Evolutionary conservation across 2,329 filamentous ascomycete species (phyloP).

Genomic region (Ascochyta koolunga): DNA sequence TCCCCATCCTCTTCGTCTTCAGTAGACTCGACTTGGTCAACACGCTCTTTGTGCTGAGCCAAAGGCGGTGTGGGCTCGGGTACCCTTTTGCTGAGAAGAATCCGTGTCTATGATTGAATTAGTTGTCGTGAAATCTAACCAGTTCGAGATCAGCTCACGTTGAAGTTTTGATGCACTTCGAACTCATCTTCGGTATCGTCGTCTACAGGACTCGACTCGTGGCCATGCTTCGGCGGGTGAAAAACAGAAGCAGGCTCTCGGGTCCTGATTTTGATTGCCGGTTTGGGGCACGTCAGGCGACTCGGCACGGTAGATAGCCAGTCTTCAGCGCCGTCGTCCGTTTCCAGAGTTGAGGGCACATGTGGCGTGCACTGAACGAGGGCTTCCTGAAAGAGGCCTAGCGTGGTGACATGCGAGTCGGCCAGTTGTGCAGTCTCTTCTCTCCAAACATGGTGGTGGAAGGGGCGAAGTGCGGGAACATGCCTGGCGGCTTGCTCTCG

Average conservation of each 20-base stretch:
- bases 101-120: too few species aligned
- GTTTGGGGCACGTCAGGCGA: conserved; percentile 15
- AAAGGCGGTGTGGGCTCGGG: background rate
- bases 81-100: background rate
- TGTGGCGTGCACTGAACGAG: conserved; percentile 34
- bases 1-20: conserved; percentile 52
- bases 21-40: conserved; percentile 28
- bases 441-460: conserved; percentile 58
- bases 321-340: conserved; percentile 14
- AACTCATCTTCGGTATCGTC: conserved; percentile 47
- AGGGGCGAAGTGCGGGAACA: conserved; percentile 61
- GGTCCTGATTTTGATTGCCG: conserved; percentile 15
- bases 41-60: background rate
- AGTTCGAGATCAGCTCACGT: conserved; percentile 14
- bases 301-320: conserved; percentile 35
- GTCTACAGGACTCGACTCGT: conserved; percentile 24
- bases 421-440: conserved; percentile 33
- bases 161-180: conserved; percentile 43
- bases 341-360: conserved; percentile 34
- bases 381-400: conserved; percentile 44
- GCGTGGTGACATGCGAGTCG: conserved; percentile 31
- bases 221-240: conserved; percentile 8
- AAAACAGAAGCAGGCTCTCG: conserved; percentile 8
- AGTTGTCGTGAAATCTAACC: too few species aligned
- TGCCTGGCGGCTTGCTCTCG: conserved; percentile 59